Percentiles rank a stretch among this genome's conserved stretches.
Evolutionary conservation across 805 yeast species (phyloP).

Genomic region (Saccharomycopsis sp.): DNA sequence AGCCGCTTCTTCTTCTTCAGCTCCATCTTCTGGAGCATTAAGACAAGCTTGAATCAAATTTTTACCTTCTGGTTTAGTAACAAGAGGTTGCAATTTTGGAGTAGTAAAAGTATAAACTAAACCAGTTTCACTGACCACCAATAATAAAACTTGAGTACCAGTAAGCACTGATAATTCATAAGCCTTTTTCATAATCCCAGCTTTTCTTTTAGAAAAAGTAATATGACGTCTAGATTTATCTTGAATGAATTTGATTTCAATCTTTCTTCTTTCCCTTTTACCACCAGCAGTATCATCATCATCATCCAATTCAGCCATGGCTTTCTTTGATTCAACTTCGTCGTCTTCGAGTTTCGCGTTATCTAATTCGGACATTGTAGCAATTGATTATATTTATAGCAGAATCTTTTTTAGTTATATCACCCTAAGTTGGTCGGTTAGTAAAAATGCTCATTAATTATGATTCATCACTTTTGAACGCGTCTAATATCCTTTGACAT

Average conservation of each 20-base stretch:
- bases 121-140: constrained; percentile 98
- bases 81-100: constrained; percentile 97
- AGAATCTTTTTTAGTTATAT: too few relatives aligned
- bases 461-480: too few relatives aligned
- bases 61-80: constrained; percentile 95
- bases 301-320: constrained; percentile 27
- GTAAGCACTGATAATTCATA: constrained; percentile 93
- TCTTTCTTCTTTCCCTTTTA: constrained; percentile 60
- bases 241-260: constrained; percentile 94
- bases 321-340: constrained; percentile 24
- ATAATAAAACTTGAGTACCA: constrained; percentile 89
- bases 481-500: too few relatives aligned
- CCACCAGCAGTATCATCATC: constrained; percentile 30
- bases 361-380: constrained; percentile 14
- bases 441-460: too few relatives aligned
- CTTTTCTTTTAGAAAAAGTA: constrained; percentile 95
- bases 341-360: constrained; percentile 13
- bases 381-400: too few relatives aligned
- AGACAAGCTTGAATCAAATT: constrained; percentile 93
- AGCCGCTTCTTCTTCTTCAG: constrained; percentile 56
- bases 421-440: too few relatives aligned
- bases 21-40: constrained; percentile 88
- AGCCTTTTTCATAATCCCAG: constrained; percentile 99
- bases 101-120: constrained; percentile 96
- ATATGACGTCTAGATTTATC: constrained; percentile 97